These are phyloP conservation scores for Lasiodiplodia sp. DNA, from an alignment of 2,329 filamentous ascomycete genomes.

Conservation along the genomic window DNA sequence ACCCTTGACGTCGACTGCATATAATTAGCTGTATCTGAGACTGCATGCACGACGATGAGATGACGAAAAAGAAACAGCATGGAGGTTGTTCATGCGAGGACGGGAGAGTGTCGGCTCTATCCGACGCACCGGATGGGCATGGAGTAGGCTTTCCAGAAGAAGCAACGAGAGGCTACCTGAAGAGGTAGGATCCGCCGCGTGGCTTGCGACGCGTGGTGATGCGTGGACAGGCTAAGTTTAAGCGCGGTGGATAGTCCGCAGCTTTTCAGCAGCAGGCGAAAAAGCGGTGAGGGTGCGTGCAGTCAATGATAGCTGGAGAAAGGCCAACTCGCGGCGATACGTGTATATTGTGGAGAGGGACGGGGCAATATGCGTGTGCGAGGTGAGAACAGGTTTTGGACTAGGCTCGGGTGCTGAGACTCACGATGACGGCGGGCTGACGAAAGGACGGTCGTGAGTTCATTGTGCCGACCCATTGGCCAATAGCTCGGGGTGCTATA, in stretches of 20 bases:
- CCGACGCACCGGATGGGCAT: not conserved
- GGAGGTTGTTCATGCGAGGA: constrained; percentile 5
- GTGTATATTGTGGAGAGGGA: not conserved
- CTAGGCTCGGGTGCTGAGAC: not conserved
- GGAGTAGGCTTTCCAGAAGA: constrained; percentile 2
- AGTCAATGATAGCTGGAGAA: not conserved
- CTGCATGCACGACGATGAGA: not conserved
- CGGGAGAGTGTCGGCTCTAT: constrained; percentile 8
- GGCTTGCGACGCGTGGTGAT: constrained; percentile 3
- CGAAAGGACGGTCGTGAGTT: constrained; percentile 1
- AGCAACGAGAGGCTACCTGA: not conserved
- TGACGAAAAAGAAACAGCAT: not conserved
- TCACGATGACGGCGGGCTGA: not conserved
- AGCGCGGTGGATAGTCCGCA: not conserved
- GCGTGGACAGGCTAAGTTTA: not conserved
- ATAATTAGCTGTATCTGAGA: not conserved
- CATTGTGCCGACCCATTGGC: not conserved
- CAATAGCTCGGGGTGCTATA: constrained; percentile 6
- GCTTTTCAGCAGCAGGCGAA: not conserved
- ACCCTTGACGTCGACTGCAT: not conserved
- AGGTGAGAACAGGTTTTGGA: constrained; percentile 18
- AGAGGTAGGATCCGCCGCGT: not conserved
- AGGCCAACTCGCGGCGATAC: constrained; percentile 9
- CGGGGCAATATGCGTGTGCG: not conserved
- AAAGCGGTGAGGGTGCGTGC: constrained; percentile 16